Evolutionary conservation across 2,329 filamentous ascomycete genomes (phyloP).

Genomic region (Paramyrothecium roridum): DNA sequence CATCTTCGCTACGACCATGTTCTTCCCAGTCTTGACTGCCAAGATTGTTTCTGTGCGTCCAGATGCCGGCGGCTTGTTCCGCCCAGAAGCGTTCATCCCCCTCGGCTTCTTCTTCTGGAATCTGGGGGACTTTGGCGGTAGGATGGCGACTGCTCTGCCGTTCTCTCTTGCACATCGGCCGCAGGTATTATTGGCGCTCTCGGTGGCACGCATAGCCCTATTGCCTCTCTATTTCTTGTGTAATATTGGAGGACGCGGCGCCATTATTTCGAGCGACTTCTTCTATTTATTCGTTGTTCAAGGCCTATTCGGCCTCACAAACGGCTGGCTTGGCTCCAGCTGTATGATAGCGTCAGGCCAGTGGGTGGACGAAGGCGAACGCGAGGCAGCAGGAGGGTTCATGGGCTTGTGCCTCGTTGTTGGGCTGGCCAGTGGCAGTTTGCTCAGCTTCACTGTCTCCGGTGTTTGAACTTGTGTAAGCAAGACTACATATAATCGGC

Average conservation of each 20-base stretch:
- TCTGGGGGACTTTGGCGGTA: slow-evolving; percentile 75
- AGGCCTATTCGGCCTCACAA: slow-evolving; percentile 76
- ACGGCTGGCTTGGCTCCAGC: slow-evolving; percentile 80
- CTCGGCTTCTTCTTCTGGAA: slow-evolving; percentile 94
- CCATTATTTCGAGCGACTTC: slow-evolving; percentile 71
- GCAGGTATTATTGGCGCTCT: slow-evolving; percentile 61
- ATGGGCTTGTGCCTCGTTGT: slow-evolving; percentile 90
- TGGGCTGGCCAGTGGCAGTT: slow-evolving; percentile 79
- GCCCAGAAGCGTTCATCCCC: slow-evolving; percentile 79
- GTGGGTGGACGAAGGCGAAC: slow-evolving; percentile 78
- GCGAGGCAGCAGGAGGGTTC: slow-evolving; percentile 86
- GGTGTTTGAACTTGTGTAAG: slow-evolving; percentile 32
- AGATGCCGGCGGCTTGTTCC: slow-evolving; percentile 55
- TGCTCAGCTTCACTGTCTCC: slow-evolving; percentile 78
- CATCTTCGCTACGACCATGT: slow-evolving; percentile 84
- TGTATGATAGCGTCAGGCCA: slow-evolving; percentile 89
- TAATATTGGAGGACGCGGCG: slow-evolving; percentile 77
- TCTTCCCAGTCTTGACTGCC: slow-evolving; percentile 88
- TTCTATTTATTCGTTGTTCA: slow-evolving; percentile 89
- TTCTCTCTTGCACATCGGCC: slow-evolving; percentile 61
- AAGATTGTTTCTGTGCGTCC: slow-evolving; percentile 50
- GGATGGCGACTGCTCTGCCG: slow-evolving; percentile 62
- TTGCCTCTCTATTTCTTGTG: slow-evolving; percentile 87
- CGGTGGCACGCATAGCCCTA: slow-evolving; percentile 65
- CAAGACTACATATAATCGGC: background rate